Evolutionary conservation across 2,329 filamentous ascomycete genomes (phyloP).

Genomic region (Ophiostoma himal-ulmi): DNA sequence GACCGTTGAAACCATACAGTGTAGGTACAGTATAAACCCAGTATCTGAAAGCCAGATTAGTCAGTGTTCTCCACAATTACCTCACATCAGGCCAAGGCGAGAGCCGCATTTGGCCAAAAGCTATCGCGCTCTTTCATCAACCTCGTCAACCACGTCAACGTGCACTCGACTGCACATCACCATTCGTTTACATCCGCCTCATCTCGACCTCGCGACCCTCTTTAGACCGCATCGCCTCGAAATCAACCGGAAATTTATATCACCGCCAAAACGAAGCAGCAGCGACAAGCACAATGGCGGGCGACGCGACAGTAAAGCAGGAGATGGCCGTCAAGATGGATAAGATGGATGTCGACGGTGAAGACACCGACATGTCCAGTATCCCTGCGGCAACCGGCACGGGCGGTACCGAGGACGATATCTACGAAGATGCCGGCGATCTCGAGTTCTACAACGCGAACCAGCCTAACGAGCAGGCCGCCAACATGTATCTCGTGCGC

Average conservation of each 20-base stretch:
- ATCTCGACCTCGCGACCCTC: background rate
- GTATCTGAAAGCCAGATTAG: background rate
- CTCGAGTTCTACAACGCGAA: slow-evolving; percentile 48
- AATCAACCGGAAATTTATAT: background rate
- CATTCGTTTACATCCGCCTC: background rate
- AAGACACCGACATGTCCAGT: slow-evolving; percentile 22
- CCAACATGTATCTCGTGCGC: slow-evolving; percentile 64
- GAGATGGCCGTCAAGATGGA: slow-evolving; percentile 38
- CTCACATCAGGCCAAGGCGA: background rate
- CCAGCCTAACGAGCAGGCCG: slow-evolving; percentile 36
- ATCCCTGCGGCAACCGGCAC: slow-evolving; percentile 29
- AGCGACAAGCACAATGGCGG: background rate
- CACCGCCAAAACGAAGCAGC: no score
- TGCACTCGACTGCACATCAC: background rate
- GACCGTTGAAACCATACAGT: background rate
- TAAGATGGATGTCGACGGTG: slow-evolving; percentile 38
- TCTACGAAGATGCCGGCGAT: slow-evolving; percentile 61
- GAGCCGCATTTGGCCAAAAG: slow-evolving; percentile 12
- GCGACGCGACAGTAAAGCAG: slow-evolving; percentile 21
- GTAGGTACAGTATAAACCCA: background rate
- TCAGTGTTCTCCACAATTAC: background rate
- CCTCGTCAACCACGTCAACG: background rate
- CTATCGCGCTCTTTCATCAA: no score
- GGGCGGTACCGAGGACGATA: slow-evolving; percentile 49
- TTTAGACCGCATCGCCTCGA: background rate